phyloP scores from a whole-genome alignment of 2,329 filamentous ascomycete species.

The Monosporascus sp. region DNA sequence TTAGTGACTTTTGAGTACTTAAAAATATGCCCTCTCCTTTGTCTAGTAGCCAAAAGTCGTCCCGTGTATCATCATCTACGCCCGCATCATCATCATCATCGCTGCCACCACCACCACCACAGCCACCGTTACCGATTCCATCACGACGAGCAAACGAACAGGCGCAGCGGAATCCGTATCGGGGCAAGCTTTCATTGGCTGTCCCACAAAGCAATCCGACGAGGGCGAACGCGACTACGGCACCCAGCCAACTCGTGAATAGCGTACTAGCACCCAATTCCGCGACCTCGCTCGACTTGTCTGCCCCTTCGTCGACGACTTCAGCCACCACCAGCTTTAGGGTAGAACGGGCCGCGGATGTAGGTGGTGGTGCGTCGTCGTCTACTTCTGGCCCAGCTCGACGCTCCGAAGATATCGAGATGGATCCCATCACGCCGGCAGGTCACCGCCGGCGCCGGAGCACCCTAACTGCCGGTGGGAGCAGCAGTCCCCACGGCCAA shows the following conservation, averaged over 20 bases:
- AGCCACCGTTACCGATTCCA: neutral
- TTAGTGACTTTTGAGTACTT: neutral
- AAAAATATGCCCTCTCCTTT: conserved; percentile 25
- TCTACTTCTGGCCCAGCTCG: conserved; percentile 15
- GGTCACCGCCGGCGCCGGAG: conserved; percentile 51
- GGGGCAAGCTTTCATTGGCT: neutral
- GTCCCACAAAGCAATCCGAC: neutral
- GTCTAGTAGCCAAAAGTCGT: conserved; percentile 7
- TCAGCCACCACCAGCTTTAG: conserved; percentile 29
- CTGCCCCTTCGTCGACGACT: conserved; percentile 25
- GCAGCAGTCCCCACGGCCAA: conserved; percentile 9
- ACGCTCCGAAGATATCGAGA: conserved; percentile 44
- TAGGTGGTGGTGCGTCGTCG: conserved; percentile 14
- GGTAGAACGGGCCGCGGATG: conserved; percentile 25
- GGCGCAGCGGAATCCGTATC: neutral
- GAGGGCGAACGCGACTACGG: neutral
- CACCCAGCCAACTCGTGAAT: conserved; percentile 12
- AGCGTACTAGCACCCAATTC: conserved; percentile 16
- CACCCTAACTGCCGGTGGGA: conserved; percentile 42
- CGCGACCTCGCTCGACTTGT: conserved; percentile 17
- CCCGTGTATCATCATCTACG: neutral
- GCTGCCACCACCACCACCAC: conserved; percentile 7
- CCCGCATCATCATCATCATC: conserved; percentile 11
- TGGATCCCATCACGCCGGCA: conserved; percentile 44
- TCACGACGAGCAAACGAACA: neutral